phyloP scores from a whole-genome alignment of 1,284 basidiomycete genomes.

The Cryptococcus sp. region DNA sequence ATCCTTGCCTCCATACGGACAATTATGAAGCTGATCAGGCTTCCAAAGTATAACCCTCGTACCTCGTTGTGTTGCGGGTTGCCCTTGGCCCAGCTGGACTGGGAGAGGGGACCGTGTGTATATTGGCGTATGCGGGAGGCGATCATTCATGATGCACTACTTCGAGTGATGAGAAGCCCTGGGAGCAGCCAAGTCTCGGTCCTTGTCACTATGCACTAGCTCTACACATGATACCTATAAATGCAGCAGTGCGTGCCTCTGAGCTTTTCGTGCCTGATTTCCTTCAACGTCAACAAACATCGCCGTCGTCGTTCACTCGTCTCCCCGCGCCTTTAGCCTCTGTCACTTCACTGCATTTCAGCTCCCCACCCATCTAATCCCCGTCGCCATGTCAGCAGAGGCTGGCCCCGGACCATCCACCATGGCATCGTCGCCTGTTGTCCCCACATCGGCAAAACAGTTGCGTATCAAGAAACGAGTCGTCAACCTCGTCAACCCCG shows the following conservation, averaged over 20 bases:
- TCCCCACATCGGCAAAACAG: conserved; percentile 22
- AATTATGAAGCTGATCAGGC: background rate
- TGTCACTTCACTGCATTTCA: background rate
- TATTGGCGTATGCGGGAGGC: too few relatives aligned
- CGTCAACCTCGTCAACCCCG: conserved; percentile 37
- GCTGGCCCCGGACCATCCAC: conserved; percentile 27
- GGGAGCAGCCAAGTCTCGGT: background rate
- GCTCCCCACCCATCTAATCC: background rate
- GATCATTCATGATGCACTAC: too few relatives aligned
- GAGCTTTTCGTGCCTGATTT: too few relatives aligned
- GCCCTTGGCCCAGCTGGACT: background rate
- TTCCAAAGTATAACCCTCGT: background rate
- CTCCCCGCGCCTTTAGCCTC: too few relatives aligned
- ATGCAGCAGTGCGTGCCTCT: too few relatives aligned
- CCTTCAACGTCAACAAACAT: background rate
- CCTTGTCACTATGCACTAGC: background rate
- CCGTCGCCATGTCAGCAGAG: conserved; percentile 14
- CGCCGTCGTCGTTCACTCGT: background rate
- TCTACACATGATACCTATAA: conserved; percentile 1
- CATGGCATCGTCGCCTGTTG: conserved; percentile 25
- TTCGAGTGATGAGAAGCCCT: too few relatives aligned
- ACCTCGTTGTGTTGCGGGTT: background rate
- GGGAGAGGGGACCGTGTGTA: background rate
- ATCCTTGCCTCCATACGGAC: background rate
- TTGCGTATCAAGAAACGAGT: conserved; percentile 25